phyloP scores from a whole-genome alignment of 1,284 basidiomycete species.

The Pseudozyma pruni region DNA sequence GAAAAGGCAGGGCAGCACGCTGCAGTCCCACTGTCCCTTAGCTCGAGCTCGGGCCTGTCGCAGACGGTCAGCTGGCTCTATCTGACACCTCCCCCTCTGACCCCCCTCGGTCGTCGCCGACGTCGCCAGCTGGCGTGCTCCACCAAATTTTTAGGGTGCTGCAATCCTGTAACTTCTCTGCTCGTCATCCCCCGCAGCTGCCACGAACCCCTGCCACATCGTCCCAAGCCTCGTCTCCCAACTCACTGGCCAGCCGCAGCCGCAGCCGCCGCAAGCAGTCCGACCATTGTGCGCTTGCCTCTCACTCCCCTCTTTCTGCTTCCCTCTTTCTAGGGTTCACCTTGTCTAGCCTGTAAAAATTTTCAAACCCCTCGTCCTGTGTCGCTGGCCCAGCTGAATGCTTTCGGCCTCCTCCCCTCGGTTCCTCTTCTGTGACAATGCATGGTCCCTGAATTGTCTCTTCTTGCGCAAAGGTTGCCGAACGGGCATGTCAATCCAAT shows the following conservation, averaged over 20 bases:
- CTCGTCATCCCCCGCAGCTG: slow-evolving; percentile 32
- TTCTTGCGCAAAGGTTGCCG: slow-evolving; percentile 6
- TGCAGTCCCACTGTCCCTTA: background rate
- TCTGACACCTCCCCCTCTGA: slow-evolving; percentile 6
- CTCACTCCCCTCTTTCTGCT: slow-evolving; percentile 12
- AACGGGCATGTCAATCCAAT: slow-evolving; percentile 2
- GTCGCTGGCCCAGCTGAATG: no score
- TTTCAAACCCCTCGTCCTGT: slow-evolving; percentile 1
- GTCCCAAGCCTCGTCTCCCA: slow-evolving; percentile 9
- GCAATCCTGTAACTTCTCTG: slow-evolving; percentile 29
- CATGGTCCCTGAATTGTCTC: slow-evolving; percentile 5
- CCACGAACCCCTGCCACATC: slow-evolving; percentile 1
- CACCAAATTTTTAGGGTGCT: slow-evolving; percentile 37
- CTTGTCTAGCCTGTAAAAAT: slow-evolving; percentile 6
- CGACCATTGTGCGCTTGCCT: background rate
- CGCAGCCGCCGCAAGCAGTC: background rate
- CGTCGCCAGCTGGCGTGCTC: background rate
- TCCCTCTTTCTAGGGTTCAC: slow-evolving; percentile 33
- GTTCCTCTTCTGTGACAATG: background rate
- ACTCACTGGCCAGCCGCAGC: no score
- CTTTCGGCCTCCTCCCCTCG: slow-evolving; percentile 16
- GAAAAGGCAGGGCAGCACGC: no score
- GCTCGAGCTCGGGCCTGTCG: background rate
- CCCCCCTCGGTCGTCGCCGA: slow-evolving; percentile 4
- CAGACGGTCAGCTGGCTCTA: slow-evolving; percentile 5